Conservation (phyloP, 2,329 filamentous ascomycete species). For the Aspergillus jensenii region DNA sequence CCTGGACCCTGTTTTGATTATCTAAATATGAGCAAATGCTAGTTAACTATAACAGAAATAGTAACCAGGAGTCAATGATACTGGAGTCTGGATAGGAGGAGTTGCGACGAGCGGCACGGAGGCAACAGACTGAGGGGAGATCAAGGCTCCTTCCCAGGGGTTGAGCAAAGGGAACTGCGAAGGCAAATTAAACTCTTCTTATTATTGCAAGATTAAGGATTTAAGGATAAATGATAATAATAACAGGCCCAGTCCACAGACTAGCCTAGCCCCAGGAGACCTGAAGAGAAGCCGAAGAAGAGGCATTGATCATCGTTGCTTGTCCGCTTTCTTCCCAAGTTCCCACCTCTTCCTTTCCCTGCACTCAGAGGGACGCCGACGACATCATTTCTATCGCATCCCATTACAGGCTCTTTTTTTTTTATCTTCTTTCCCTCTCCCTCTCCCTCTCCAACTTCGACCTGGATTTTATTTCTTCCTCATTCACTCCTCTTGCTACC, state of each 20-base stretch:
- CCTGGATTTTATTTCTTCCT: conserved; percentile 10
- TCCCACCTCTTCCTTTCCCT: conserved; percentile 8
- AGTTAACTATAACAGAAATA: neutral
- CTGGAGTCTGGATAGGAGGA: neutral
- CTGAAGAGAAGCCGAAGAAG: conserved; percentile 2
- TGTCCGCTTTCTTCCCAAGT: conserved; percentile 1
- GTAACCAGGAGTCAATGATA: neutral
- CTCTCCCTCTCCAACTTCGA: conserved; percentile 18
- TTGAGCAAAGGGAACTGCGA: neutral
- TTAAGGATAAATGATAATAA: neutral
- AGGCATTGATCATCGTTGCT: conserved; percentile 7
- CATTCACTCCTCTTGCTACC: conserved; percentile 1
- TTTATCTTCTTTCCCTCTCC: conserved; percentile 12
- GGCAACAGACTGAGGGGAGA: neutral
- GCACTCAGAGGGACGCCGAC: conserved; percentile 7
- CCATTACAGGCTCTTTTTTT: conserved; percentile 14
- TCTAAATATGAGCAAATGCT: neutral
- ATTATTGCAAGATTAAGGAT: neutral
- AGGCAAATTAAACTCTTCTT: conserved; percentile 11
- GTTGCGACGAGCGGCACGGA: neutral
- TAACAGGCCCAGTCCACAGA: conserved; percentile 15
- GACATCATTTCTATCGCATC: conserved; percentile 15
- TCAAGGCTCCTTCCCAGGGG: conserved; percentile 24
- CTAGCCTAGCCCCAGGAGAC: conserved; percentile 1
- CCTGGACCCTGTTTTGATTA: neutral